These are phyloP conservation scores for Chaetomium tenue DNA, from an alignment of 495 filamentous ascomycete genomes.

Conservation along the genomic window DNA sequence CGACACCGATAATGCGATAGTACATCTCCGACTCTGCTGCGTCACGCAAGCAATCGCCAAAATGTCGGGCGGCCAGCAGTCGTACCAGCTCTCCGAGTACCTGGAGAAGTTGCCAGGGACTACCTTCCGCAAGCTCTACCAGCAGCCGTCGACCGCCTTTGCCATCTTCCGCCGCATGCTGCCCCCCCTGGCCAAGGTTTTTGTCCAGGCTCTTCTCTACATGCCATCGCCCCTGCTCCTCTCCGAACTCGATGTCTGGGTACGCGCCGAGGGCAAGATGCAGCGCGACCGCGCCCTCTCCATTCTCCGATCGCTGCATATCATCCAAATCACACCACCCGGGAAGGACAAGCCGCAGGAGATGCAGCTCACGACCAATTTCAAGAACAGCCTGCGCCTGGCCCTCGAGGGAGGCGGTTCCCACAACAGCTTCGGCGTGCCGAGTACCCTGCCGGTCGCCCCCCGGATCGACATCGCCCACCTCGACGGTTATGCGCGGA, in stretches of 20 bases:
- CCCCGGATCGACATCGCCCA: slow-evolving; percentile 60
- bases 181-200: slow-evolving; percentile 86
- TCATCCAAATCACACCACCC: slow-evolving; percentile 60
- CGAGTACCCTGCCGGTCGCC: slow-evolving; percentile 59
- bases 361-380: slow-evolving; percentile 70
- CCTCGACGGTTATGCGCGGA: slow-evolving; percentile 82
- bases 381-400: slow-evolving; percentile 71
- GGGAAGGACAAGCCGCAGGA: slow-evolving; percentile 59
- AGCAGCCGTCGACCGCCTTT: slow-evolving; percentile 90
- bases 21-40: neutral
- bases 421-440: slow-evolving; percentile 86
- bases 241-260: slow-evolving; percentile 78
- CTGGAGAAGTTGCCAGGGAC: slow-evolving; percentile 84
- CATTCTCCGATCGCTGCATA: slow-evolving; percentile 78
- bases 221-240: slow-evolving; percentile 71
- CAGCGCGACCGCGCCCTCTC: slow-evolving; percentile 79
- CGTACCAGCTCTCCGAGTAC: slow-evolving; percentile 68
- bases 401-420: slow-evolving; percentile 83
- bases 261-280: slow-evolving; percentile 68
- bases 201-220: slow-evolving; percentile 93
- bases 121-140: slow-evolving; percentile 86
- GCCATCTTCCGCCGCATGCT: slow-evolving; percentile 98
- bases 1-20: slow-evolving; percentile 17
- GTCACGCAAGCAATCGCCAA: slow-evolving; percentile 10
- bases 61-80: slow-evolving; percentile 37